Evolutionary conservation across 2,329 filamentous ascomycete species (phyloP), one percentile per base, ranked within the genome.

Genomic region (Nakataea oryzae): DNA sequence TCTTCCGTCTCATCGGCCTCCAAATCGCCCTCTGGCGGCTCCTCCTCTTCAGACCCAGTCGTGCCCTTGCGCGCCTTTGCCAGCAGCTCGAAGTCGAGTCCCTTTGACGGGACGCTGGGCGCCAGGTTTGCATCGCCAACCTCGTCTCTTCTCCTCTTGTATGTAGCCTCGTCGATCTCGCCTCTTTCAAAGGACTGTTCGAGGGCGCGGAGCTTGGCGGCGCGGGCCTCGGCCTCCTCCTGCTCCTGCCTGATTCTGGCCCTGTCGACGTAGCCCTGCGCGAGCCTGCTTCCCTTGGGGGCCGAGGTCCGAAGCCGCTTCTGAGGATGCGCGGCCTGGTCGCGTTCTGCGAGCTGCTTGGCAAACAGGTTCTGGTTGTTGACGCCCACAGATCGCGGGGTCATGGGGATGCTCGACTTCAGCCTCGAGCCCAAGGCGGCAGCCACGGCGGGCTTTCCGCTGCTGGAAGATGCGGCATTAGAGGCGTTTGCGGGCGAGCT

Each of bases 91-190:
- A 91, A 89, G 74, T 99, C 95, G 59, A 99, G 75, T 0, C 95
- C 95, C 71, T 97, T 97, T 58, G 97, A 88, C 66, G 97, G 75
- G 79, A 96, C 91, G 17, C 92, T 96, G 68, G 86, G 91, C 17
- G 79, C 79, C 27, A 93, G 75, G 72, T 96, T 89, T 9, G 93
- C 93, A 3, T 92, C 93, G 0, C 91, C 84, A 62, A 97, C 91
- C 67, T 96, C 84, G 65, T 84, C 83, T 41, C 89, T 80, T 54
- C 93, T 74, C 68, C 82, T 86, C 68, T 93, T 87, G 72, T 96
- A 96, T 0, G 87, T 91, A 59, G 82, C 83, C 67, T 86, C 82
- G 67, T 96, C 90, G 66, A 97, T 92, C 74, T 96, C 86, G 58
- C 90, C 90, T 57, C 92, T 79, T 74, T 95, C 95, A 66, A 92